Conservation (phyloP, 345 rosid genomes). For the Gossypium ekmanianum region DNA sequence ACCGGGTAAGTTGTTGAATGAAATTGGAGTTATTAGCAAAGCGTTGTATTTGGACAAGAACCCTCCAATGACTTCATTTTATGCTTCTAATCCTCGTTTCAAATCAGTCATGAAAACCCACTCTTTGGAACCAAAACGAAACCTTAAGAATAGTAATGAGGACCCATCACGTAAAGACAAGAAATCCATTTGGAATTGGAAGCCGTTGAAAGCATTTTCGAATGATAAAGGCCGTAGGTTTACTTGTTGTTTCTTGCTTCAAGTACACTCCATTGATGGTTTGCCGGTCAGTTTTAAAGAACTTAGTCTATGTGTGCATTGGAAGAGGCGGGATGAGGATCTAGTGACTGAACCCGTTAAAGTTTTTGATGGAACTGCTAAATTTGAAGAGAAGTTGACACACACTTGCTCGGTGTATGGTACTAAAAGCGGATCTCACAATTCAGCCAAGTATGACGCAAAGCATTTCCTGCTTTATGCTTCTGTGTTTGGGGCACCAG, state of each 20-base stretch:
- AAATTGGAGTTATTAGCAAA: conserved; percentile 66
- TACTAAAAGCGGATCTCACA: conserved; percentile 75
- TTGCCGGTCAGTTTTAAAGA: conserved; percentile 54
- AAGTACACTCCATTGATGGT: conserved; percentile 67
- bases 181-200: conserved; percentile 87
- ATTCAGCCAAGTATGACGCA: conserved; percentile 88
- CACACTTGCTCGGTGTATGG: conserved; percentile 74
- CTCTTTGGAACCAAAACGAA: conserved; percentile 35
- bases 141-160: conserved; percentile 29
- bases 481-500: conserved; percentile 51
- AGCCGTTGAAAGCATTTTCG: conserved; percentile 76
- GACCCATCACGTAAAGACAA: conserved; percentile 60
- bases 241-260: conserved; percentile 69
- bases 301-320: conserved; percentile 63
- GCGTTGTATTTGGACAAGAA: conserved; percentile 61
- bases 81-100: conserved; percentile 29
- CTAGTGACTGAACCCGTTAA: conserved; percentile 52
- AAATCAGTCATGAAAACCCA: conserved; percentile 41
- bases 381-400: conserved; percentile 65
- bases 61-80: conserved; percentile 29
- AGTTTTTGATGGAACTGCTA: conserved; percentile 59
- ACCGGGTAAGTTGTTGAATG: conserved; percentile 55
- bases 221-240: conserved; percentile 55
- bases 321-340: conserved; percentile 82
- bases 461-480: conserved; percentile 83